Conservation (phyloP, 345 rosid genomes). For the Boechera retrofracta region DNA sequence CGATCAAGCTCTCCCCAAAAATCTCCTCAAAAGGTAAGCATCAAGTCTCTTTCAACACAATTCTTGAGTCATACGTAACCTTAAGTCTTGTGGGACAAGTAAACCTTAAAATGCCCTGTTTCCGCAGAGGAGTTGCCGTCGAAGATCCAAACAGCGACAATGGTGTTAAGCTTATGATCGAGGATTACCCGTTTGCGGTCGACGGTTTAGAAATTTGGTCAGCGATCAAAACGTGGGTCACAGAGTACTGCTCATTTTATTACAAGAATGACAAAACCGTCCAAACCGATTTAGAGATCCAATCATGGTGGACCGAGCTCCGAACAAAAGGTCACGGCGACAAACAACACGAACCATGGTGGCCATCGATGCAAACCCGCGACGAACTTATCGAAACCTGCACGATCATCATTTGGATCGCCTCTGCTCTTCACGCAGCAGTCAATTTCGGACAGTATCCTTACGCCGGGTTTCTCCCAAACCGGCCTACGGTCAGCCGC, state of each 20-base stretch:
- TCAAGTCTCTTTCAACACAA: not conserved
- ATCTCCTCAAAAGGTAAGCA: constrained; percentile 73
- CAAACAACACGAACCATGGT: constrained; percentile 70
- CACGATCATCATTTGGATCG: constrained; percentile 85
- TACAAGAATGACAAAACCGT: constrained; percentile 65
- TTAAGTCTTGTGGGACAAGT: not conserved
- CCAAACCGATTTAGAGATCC: constrained; percentile 71
- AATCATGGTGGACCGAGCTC: constrained; percentile 89
- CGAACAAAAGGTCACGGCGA: constrained; percentile 83
- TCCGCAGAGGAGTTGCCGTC: constrained; percentile 77
- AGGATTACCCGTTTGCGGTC: constrained; percentile 90
- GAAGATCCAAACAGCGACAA: constrained; percentile 53
- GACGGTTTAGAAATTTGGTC: constrained; percentile 95
- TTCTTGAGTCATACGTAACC: not conserved
- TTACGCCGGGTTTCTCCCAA: constrained; percentile 94
- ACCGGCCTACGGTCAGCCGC: constrained; percentile 87
- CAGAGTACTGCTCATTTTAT: constrained; percentile 75
- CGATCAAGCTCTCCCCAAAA: constrained; percentile 84
- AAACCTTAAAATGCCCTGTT: not conserved
- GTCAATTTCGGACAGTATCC: constrained; percentile 97
- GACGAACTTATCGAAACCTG: constrained; percentile 66
- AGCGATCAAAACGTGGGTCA: constrained; percentile 83
- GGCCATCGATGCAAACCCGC: constrained; percentile 71
- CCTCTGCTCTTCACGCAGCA: constrained; percentile 96
- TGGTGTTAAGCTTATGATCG: constrained; percentile 76